These are phyloP conservation scores for Lentinula guzmanii DNA, from an alignment of 768 basidiomycete genomes.

Conservation along the genomic window DNA sequence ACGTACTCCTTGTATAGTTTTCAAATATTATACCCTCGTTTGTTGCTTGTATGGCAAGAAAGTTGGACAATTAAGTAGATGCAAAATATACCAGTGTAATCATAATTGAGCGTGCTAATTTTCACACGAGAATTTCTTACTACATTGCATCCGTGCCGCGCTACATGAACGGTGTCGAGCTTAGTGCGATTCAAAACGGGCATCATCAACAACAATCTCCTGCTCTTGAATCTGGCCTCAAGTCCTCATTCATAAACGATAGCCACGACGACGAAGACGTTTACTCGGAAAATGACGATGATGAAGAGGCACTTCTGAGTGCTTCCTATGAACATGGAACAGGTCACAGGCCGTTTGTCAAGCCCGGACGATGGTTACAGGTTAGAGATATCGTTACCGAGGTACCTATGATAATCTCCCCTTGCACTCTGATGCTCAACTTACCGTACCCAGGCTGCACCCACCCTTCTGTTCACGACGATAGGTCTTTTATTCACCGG, in stretches of 20 bases:
- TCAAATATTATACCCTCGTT: background rate
- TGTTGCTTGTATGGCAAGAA: background rate
- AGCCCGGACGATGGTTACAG: slow-evolving; percentile 43
- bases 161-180: slow-evolving; percentile 5
- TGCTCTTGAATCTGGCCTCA: background rate
- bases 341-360: background rate
- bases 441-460: slow-evolving; percentile 57
- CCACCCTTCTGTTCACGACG: slow-evolving; percentile 80
- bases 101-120: too few relatives aligned
- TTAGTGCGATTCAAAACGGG: slow-evolving; percentile 30
- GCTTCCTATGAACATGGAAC: background rate
- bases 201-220: background rate
- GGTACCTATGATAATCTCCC: slow-evolving; percentile 29
- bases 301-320: slow-evolving; percentile 52
- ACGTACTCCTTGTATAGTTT: background rate
- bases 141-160: too few relatives aligned
- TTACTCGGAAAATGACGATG: slow-evolving; percentile 14
- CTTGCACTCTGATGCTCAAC: background rate
- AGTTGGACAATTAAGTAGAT: too few relatives aligned
- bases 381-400: slow-evolving; percentile 62
- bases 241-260: slow-evolving; percentile 1
- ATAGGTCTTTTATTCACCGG: slow-evolving; percentile 87
- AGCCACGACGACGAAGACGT: slow-evolving; percentile 55
- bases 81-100: too few relatives aligned
- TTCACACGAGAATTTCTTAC: background rate